Evolutionary conservation across 176 grass and related monocot genomes (phyloP).

Genomic region (Melocanna baccifera): DNA sequence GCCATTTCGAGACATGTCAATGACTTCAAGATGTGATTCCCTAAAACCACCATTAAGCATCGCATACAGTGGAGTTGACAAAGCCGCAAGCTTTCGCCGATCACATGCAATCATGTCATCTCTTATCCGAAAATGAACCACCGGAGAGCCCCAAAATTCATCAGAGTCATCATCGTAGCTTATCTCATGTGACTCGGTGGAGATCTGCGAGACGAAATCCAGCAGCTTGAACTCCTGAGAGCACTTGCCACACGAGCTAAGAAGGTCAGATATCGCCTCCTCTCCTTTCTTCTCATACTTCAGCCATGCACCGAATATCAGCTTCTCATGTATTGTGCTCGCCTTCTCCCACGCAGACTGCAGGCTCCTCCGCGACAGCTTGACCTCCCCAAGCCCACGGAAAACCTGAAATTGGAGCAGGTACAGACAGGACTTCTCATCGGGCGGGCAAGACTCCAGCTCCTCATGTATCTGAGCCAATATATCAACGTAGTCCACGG

Average conservation of each 20-base stretch:
- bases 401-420: constrained; percentile 93
- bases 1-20: constrained; percentile 88
- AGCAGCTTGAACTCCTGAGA: constrained; percentile 88
- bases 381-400: constrained; percentile 73
- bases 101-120: constrained; percentile 87
- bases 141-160: constrained; percentile 36
- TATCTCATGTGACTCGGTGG: constrained; percentile 34
- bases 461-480: constrained; percentile 92
- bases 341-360: constrained; percentile 88
- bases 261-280: constrained; percentile 79
- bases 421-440: constrained; percentile 66
- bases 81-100: constrained; percentile 65
- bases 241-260: constrained; percentile 81
- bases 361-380: constrained; percentile 75
- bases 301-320: constrained; percentile 85
- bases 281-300: constrained; percentile 93
- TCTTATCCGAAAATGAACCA: constrained; percentile 71
- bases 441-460: constrained; percentile 64
- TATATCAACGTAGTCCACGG: constrained; percentile 72
- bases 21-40: constrained; percentile 81
- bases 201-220: constrained; percentile 71
- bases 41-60: constrained; percentile 94
- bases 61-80: constrained; percentile 79
- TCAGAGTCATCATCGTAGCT: constrained; percentile 21
- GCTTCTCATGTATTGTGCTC: constrained; percentile 82